Percentiles rank a stretch among this genome's conserved stretches.
These are phyloP conservation scores for Trichoderma asperellum DNA, from an alignment of 2,329 filamentous ascomycete genomes.

Conservation along the genomic window DNA sequence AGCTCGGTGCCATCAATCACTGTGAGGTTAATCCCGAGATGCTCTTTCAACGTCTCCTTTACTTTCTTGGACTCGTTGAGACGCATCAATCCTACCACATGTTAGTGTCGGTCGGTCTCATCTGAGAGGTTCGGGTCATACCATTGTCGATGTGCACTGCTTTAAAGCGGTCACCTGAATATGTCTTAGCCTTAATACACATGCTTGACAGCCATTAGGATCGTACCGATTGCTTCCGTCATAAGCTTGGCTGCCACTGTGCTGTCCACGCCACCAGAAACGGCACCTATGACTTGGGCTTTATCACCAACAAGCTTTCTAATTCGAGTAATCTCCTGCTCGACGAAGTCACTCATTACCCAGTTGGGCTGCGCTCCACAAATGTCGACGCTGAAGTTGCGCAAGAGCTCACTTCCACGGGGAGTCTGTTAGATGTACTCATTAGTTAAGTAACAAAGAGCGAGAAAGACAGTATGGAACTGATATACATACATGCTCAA, in stretches of 20 bases:
- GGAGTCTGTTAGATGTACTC: conserved; percentile 38
- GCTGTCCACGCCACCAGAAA: conserved; percentile 79
- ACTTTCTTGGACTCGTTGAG: conserved; percentile 83
- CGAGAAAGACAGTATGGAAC: too few relatives aligned
- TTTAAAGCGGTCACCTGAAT: conserved; percentile 63
- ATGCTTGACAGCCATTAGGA: too few relatives aligned
- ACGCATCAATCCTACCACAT: conserved; percentile 58
- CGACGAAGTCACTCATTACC: conserved; percentile 83
- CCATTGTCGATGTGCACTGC: conserved; percentile 82
- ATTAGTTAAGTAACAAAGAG: background rate
- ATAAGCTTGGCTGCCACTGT: conserved; percentile 87
- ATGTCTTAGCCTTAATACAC: too few relatives aligned
- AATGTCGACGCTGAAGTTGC: conserved; percentile 83
- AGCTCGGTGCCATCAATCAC: conserved; percentile 77
- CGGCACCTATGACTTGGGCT: conserved; percentile 70
- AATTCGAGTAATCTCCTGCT: conserved; percentile 80
- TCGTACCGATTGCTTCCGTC: conserved; percentile 71
- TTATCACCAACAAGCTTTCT: conserved; percentile 77
- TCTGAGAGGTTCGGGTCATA: background rate
- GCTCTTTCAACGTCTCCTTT: conserved; percentile 73
- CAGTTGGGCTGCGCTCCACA: conserved; percentile 77
- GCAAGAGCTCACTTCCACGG: conserved; percentile 66
- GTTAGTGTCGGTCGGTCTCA: background rate
- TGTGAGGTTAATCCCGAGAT: conserved; percentile 88
- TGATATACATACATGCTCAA: too few relatives aligned